Conservation (phyloP, 768 basidiomycete genomes). For the Phanerodontia chrysosporium region DNA sequence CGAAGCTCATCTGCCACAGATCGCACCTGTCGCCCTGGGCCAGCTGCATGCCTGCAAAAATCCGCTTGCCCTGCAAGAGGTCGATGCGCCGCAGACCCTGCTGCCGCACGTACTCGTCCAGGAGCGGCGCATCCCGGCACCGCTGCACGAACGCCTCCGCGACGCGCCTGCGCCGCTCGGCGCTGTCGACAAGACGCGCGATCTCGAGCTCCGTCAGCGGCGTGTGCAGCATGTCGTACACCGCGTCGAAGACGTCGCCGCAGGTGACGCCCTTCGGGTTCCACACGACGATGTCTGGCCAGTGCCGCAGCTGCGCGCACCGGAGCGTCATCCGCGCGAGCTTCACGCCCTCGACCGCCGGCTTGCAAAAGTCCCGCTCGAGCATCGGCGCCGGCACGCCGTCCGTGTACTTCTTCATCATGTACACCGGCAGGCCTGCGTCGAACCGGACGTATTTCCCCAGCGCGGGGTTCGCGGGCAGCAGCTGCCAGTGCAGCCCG, state of each 20-base stretch:
- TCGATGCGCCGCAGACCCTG: constrained; percentile 6
- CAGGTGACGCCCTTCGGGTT: constrained; percentile 3
- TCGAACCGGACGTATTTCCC: neutral
- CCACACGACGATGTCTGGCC: constrained; percentile 6
- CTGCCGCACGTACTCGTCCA: constrained; percentile 1
- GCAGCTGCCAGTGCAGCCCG: constrained; percentile 8
- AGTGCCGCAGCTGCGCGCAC: constrained; percentile 5
- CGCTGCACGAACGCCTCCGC: constrained; percentile 4
- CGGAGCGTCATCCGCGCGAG: neutral
- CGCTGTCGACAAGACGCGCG: neutral
- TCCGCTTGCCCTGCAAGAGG: constrained; percentile 1
- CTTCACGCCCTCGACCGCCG: neutral
- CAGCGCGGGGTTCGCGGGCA: neutral
- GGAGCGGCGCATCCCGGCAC: constrained; percentile 4
- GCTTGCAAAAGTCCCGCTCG: constrained; percentile 1
- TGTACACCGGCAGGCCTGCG: neutral
- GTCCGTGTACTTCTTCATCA: neutral
- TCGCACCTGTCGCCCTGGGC: constrained; percentile 1
- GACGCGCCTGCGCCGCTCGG: neutral
- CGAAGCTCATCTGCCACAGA: constrained; percentile 3
- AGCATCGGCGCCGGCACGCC: neutral
- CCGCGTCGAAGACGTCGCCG: constrained; percentile 6
- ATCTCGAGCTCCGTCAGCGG: neutral
- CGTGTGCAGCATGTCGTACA: constrained; percentile 1
- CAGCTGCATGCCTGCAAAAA: constrained; percentile 3